Evolutionary conservation across 352 stramenopile species (phyloP).

Genomic region (Phytophthora kernoviae): DNA sequence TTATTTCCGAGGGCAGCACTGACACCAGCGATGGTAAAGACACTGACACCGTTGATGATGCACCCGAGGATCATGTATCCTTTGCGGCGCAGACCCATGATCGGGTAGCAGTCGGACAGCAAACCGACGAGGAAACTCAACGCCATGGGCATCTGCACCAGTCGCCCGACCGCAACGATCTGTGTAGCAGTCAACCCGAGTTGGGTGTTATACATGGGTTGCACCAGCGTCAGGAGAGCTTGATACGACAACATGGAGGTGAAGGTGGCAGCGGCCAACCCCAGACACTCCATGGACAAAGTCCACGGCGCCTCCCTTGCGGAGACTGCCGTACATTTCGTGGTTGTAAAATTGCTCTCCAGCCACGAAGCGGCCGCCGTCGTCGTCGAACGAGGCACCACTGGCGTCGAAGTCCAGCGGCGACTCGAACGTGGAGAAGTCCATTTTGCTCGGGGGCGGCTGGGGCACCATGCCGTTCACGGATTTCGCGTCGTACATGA

Average conservation of each 20-base stretch:
- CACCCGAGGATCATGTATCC: constrained; percentile 91
- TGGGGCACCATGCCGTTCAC: constrained; percentile 39
- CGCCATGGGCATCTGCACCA: constrained; percentile 86
- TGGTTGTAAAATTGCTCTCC: constrained; percentile 80
- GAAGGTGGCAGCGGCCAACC: constrained; percentile 65
- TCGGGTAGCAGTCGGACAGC: constrained; percentile 90
- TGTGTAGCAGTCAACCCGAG: constrained; percentile 48
- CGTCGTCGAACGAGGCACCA: constrained; percentile 37
- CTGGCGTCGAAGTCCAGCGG: constrained; percentile 39
- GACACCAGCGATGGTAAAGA: constrained; percentile 60
- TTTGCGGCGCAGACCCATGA: constrained; percentile 90
- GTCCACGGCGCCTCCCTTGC: constrained; percentile 58
- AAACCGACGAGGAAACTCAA: constrained; percentile 91
- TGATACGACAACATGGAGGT: constrained; percentile 77
- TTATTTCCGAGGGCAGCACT: constrained; percentile 45
- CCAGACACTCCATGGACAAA: constrained; percentile 70
- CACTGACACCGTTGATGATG: constrained; percentile 60
- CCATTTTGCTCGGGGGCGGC: constrained; percentile 29
- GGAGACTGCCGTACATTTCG: constrained; percentile 69
- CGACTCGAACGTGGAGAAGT: constrained; percentile 48
- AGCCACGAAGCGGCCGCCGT: constrained; percentile 55
- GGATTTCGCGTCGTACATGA: constrained; percentile 31
- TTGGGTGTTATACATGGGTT: constrained; percentile 63
- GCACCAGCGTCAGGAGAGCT: constrained; percentile 48
- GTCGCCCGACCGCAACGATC: constrained; percentile 49